Percentiles rank a stretch among this genome's conserved stretches.
phyloP scores from a whole-genome alignment of 345 rosid genomes.

The Tarenaya hassleriana region DNA sequence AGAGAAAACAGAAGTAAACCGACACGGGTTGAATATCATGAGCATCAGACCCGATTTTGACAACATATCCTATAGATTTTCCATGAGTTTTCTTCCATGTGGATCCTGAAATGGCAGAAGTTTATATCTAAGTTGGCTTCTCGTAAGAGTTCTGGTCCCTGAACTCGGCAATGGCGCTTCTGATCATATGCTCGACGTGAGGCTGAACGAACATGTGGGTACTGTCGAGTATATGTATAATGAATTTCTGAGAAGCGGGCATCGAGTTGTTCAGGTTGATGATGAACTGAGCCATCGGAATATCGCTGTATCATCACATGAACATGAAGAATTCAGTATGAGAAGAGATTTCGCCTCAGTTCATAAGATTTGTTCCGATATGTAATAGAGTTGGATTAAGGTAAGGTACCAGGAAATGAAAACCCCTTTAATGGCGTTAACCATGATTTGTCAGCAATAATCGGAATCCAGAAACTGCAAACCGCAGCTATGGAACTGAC shows the following conservation, averaged over 20 bases:
- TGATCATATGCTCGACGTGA: slow-evolving; percentile 58
- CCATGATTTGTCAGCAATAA: slow-evolving; percentile 35
- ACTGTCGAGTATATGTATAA: slow-evolving; percentile 58
- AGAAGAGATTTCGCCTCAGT: neutral
- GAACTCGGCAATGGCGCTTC: slow-evolving; percentile 64
- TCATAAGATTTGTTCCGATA: neutral
- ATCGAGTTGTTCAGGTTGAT: slow-evolving; percentile 56
- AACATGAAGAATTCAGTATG: neutral
- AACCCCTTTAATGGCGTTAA: slow-evolving; percentile 78
- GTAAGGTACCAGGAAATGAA: slow-evolving; percentile 56
- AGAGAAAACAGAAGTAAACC: too few species aligned
- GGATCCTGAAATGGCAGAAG: too few species aligned
- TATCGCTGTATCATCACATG: slow-evolving; percentile 44
- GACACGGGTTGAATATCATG: too few species aligned
- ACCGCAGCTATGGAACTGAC: too few species aligned
- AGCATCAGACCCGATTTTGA: too few species aligned
- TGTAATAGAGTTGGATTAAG: neutral
- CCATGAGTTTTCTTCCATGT: too few species aligned
- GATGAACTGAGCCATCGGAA: slow-evolving; percentile 83
- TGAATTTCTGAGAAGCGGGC: slow-evolving; percentile 78
- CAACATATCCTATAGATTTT: too few species aligned
- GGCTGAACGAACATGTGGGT: slow-evolving; percentile 83
- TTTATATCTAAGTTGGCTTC: slow-evolving; percentile 70
- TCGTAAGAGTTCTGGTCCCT: slow-evolving; percentile 84
- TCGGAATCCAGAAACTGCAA: too few species aligned